phyloP scores from a whole-genome alignment of 139 green algal genomes.

The Picochlorum sp. region DNA sequence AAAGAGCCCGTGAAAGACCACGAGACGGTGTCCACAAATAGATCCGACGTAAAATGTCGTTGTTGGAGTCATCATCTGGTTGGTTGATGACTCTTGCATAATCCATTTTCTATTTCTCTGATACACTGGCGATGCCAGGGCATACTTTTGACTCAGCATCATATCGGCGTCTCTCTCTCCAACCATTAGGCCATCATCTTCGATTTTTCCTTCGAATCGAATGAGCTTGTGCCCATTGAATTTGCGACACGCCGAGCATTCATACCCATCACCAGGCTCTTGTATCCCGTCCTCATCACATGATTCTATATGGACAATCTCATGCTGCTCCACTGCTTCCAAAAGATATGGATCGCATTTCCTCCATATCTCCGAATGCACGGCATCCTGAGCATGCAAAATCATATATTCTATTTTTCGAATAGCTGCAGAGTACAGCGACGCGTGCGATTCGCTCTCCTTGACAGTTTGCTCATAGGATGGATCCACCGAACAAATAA shows the following conservation, averaged over 20 bases:
- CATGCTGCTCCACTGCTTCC: slow-evolving; percentile 17
- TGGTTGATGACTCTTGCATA: neutral
- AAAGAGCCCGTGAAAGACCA: neutral
- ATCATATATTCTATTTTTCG: slow-evolving; percentile 13
- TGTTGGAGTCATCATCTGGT: neutral
- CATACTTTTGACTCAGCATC: too few relatives aligned
- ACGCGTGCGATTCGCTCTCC: slow-evolving; percentile 7
- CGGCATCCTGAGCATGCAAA: slow-evolving; percentile 4
- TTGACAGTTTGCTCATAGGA: slow-evolving; percentile 14
- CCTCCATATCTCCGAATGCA: slow-evolving; percentile 18
- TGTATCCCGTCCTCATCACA: too few relatives aligned
- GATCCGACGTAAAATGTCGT: neutral
- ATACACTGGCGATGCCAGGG: too few relatives aligned
- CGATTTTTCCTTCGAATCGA: too few relatives aligned
- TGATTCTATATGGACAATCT: too few relatives aligned
- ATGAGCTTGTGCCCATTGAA: too few relatives aligned
- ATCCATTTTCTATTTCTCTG: too few relatives aligned
- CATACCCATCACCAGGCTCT: too few relatives aligned
- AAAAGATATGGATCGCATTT: slow-evolving; percentile 12
- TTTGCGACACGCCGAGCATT: too few relatives aligned
- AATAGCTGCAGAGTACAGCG: slow-evolving; percentile 11
- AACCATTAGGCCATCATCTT: too few relatives aligned
- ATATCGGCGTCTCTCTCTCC: too few relatives aligned
- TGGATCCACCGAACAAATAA: slow-evolving; percentile 22
- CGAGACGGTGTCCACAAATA: neutral